These are phyloP conservation scores for Ceratopteris richardii DNA, from an alignment of 75 land plant species.

Conservation along the genomic window DNA sequence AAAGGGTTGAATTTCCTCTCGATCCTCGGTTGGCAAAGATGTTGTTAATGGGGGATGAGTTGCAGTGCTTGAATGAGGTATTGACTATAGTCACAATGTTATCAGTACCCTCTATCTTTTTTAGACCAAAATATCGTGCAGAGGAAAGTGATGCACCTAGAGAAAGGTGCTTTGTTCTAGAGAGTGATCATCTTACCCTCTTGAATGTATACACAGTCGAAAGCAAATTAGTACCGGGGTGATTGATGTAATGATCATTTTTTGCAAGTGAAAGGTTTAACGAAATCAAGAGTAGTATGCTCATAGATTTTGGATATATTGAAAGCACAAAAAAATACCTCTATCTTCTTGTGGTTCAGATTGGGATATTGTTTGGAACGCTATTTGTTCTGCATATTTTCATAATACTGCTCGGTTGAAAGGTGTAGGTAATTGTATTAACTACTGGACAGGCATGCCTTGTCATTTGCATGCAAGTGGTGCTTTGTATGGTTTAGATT, in stretches of 20 bases:
- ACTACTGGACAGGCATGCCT: conserved; percentile 90
- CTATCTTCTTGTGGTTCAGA: conserved; percentile 76
- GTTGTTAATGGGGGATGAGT: conserved; percentile 82
- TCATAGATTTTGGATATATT: conserved; percentile 90
- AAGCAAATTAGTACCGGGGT: conserved; percentile 65
- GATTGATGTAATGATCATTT: conserved; percentile 96
- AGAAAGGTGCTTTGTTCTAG: conserved; percentile 94
- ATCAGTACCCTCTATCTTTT: conserved; percentile 95
- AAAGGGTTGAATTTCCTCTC: conserved; percentile 97
- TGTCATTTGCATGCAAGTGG: conserved; percentile 97
- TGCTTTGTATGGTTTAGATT: conserved; percentile 88
- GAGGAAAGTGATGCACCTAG: conserved; percentile 99
- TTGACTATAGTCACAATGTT: conserved; percentile 95
- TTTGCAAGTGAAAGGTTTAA: conserved; percentile 75
- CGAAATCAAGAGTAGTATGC: conserved; percentile 87
- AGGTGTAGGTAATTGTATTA: conserved; percentile 91
- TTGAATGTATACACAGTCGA: conserved; percentile 90
- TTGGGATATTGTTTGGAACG: conserved; percentile 83
- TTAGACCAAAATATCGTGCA: conserved; percentile 84
- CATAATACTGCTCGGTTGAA: conserved; percentile 89
- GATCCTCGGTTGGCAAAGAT: conserved; percentile 97
- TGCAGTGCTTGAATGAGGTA: conserved; percentile 79
- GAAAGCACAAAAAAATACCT: conserved; percentile 67
- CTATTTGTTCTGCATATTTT: conserved; percentile 93
- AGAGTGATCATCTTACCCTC: conserved; percentile 91